A percentile compares a stretch with the other conserved stretches of the same genome.
These are phyloP conservation scores for Cystoisospora suis DNA, from an alignment of 169 alveolate species.

Conservation along the genomic window DNA sequence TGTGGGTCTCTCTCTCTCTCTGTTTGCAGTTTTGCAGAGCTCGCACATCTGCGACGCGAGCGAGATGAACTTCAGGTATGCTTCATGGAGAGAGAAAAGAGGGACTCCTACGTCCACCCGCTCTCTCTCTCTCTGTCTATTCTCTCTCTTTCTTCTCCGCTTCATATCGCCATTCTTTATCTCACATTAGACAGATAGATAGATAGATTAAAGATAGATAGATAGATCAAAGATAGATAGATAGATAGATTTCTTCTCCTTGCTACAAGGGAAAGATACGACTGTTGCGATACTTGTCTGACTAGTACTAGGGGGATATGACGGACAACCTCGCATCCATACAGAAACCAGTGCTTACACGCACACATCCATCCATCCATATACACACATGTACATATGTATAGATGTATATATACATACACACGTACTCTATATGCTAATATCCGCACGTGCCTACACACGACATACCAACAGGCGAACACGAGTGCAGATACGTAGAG, in stretches of 20 bases:
- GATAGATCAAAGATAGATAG: too few species aligned
- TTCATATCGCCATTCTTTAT: neutral
- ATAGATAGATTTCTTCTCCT: too few species aligned
- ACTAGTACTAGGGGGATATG: too few species aligned
- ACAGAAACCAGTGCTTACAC: neutral
- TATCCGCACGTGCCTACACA: too few species aligned
- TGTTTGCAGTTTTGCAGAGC: neutral
- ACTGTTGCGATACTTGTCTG: too few species aligned
- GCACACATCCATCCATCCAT: neutral
- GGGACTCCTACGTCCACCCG: neutral
- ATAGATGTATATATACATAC: neutral
- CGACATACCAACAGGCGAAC: too few species aligned
- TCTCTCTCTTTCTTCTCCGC: neutral
- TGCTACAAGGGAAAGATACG: too few species aligned
- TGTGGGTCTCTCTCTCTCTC: neutral
- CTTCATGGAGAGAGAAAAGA: neutral
- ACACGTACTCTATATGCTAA: neutral
- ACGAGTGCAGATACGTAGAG: neutral
- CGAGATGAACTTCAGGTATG: slow-evolving; percentile 30
- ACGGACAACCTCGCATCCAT: too few species aligned
- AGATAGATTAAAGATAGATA: too few species aligned
- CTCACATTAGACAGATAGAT: too few species aligned
- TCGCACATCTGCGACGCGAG: neutral
- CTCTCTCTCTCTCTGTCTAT: neutral
- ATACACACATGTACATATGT: neutral